Evolutionary conservation across 805 yeast species (phyloP).

Genomic region (Priceomyces melissophilus): DNA sequence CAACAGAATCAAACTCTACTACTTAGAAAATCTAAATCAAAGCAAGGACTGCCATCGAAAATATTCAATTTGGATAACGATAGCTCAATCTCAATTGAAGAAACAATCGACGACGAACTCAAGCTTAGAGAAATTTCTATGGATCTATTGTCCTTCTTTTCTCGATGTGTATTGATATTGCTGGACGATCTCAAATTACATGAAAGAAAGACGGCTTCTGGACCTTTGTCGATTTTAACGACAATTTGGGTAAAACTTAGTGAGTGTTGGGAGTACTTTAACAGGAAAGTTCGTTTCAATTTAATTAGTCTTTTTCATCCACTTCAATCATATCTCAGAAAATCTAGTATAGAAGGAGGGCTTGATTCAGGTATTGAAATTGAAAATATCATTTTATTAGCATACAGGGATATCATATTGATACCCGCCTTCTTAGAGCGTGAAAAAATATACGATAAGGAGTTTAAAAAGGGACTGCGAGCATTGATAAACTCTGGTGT

Average conservation of each 20-base stretch:
- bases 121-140: constrained; percentile 26
- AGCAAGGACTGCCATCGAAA: constrained; percentile 2
- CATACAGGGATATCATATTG: constrained; percentile 27
- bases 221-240: constrained; percentile 2
- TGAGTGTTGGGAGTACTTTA: constrained; percentile 27
- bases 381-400: constrained; percentile 22
- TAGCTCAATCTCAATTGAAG: constrained; percentile 10
- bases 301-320: constrained; percentile 24
- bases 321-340: constrained; percentile 17
- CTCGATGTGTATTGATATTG: constrained; percentile 19
- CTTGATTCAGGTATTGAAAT: constrained; percentile 16
- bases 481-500: neutral
- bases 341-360: constrained; percentile 9
- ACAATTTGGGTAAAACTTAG: constrained; percentile 20
- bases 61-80: constrained; percentile 10
- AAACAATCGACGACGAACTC: constrained; percentile 15
- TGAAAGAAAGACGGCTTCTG: neutral
- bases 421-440: constrained; percentile 22
- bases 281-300: constrained; percentile 21
- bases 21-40: neutral
- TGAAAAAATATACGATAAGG: constrained; percentile 1
- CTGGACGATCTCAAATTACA: constrained; percentile 16
- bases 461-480: neutral
- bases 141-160: constrained; percentile 24
- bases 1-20: neutral